Conservation (phyloP, 164 flowering plant genomes). For the Vitis riparia region DNA sequence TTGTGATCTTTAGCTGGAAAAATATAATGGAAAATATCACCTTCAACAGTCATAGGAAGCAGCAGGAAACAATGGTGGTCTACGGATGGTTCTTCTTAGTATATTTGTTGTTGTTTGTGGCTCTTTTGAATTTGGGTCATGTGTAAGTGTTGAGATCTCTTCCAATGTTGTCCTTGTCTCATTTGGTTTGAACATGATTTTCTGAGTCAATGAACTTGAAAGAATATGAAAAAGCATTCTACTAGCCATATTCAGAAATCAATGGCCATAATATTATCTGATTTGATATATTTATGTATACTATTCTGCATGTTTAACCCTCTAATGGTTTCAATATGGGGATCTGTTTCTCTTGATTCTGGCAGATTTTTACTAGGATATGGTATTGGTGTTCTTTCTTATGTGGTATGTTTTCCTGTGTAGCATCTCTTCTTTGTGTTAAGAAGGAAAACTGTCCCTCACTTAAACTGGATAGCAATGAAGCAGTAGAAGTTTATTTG, state of each 20-base stretch:
- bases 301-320: no score
- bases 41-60: no score
- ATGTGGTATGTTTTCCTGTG: conserved; percentile 48
- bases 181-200: no score
- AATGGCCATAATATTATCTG: no score
- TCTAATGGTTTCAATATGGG: conserved; percentile 28
- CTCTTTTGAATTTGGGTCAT: conserved; percentile 34
- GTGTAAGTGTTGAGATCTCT: neutral
- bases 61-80: neutral
- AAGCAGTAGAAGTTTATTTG: conserved; percentile 16
- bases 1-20: no score
- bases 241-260: no score
- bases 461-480: conserved; percentile 16
- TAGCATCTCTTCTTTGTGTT: no score
- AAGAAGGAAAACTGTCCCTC: conserved; percentile 17
- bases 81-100: conserved; percentile 25
- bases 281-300: neutral
- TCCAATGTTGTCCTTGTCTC: no score
- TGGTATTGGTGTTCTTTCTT: conserved; percentile 77
- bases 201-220: no score
- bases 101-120: conserved; percentile 35
- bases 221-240: no score
- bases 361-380: conserved; percentile 72
- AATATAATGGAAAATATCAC: no score
- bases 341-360: conserved; percentile 45